Conservation (phyloP, 805 yeast genomes). For the Cephaloascus fragrans region DNA sequence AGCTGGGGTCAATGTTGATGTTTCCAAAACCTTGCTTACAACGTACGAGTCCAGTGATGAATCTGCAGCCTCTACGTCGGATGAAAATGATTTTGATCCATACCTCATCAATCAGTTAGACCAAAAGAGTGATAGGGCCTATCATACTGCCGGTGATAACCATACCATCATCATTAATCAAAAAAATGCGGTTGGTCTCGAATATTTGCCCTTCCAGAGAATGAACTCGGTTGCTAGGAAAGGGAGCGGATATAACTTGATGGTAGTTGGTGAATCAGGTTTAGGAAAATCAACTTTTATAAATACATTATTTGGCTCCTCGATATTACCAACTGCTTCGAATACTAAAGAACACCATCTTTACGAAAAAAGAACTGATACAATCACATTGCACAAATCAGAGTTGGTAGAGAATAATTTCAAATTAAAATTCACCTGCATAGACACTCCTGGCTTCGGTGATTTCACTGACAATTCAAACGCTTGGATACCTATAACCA, state of each 20-base stretch:
- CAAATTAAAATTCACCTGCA: constrained; percentile 28
- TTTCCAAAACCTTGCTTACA: too few relatives aligned
- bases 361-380: background rate
- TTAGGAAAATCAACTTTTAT: constrained; percentile 33
- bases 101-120: too few relatives aligned
- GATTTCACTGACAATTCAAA: constrained; percentile 20
- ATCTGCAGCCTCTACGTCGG: too few relatives aligned
- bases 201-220: background rate
- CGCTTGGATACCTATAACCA: constrained; percentile 32
- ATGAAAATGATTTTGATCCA: too few relatives aligned
- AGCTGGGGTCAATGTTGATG: too few relatives aligned
- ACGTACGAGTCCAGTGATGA: too few relatives aligned
- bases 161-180: background rate
- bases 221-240: constrained; percentile 12
- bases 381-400: background rate
- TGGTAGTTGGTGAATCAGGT: constrained; percentile 36
- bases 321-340: background rate
- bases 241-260: constrained; percentile 30
- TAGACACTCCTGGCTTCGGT: constrained; percentile 37
- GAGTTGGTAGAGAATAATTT: constrained; percentile 33
- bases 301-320: constrained; percentile 24
- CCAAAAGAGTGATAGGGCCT: background rate
- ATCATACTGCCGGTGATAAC: background rate
- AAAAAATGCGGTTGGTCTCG: background rate
- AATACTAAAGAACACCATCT: background rate